Evolutionary conservation across 2,329 filamentous ascomycete species (phyloP).

Genomic region (Fusarium sp.): DNA sequence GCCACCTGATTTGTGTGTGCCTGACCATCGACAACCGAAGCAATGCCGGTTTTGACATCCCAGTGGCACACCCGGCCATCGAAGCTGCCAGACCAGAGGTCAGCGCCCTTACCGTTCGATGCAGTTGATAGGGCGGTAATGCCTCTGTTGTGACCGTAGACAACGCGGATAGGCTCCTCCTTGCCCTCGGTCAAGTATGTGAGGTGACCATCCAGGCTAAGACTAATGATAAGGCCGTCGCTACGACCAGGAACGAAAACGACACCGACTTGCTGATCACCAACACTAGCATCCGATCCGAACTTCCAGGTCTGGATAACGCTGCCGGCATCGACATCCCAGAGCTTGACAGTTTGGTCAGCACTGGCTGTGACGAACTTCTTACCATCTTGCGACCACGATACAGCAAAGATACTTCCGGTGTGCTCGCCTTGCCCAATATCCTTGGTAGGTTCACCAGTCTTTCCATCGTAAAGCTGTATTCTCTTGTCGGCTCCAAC

Average conservation of each 20-base stretch:
- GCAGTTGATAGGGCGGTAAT: conserved; percentile 75
- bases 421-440: conserved; percentile 88
- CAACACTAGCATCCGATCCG: conserved; percentile 80
- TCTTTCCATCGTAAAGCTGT: conserved; percentile 96
- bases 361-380: conserved; percentile 91
- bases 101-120: conserved; percentile 66
- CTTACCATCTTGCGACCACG: conserved; percentile 88
- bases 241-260: conserved; percentile 85
- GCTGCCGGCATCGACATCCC: conserved; percentile 86
- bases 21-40: conserved; percentile 79
- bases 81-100: conserved; percentile 89
- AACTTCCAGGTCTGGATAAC: conserved; percentile 85
- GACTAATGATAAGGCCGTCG: conserved; percentile 89
- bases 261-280: conserved; percentile 93
- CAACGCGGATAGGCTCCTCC: conserved; percentile 72
- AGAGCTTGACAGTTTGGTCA: conserved; percentile 93
- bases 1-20: conserved; percentile 87
- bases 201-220: conserved; percentile 88
- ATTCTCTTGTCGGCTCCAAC: conserved; percentile 94
- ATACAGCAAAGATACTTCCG: conserved; percentile 91
- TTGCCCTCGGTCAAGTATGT: conserved; percentile 85
- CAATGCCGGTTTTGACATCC: conserved; percentile 77
- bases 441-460: conserved; percentile 80
- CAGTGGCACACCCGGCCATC: conserved; percentile 89
- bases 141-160: conserved; percentile 91